Base-by-base conservation (phyloP, 371 early-diverging fungal species). In the Apophysomyces elegans region DNA sequence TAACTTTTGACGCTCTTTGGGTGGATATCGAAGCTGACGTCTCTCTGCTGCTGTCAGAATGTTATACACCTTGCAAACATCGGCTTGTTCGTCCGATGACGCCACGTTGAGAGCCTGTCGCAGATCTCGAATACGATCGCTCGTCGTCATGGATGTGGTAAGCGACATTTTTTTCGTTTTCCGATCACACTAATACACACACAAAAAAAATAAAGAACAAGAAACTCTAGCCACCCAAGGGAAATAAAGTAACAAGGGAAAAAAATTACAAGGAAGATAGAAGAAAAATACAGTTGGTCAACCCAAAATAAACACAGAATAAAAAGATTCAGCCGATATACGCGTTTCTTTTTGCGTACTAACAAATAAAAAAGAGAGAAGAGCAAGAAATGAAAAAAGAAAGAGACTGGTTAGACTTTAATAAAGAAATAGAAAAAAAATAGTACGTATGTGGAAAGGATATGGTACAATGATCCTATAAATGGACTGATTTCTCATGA, bases 181-280 rank as follows among this genome's bases (percentile, higher is more conserved):
- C 14, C 56, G 37, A 16, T 56, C 14, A 35, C n/a, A 46, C 16
- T 26, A 50, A 57, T 32, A 35, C 13, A 26, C 56, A 50, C 54
- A 61, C 61, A 61, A 44, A 61, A 50, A 61, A 16, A 61, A 38
- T 0, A 18, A 50, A 44, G 14, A 36, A 59, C 7, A 38, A n/a
- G 14, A 18, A 26, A 26, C 32, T 26, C 32, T 26, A 26, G 32
- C 32, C 32, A 26, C 32, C 32, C 32, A 26, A 26, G 32, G 32
- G 32, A 26, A 26, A 26, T 26, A 26, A 26, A 26, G 32, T 18
- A 26, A 54, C 47, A 50, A 50, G n/a, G 47, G 39, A 60, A 14
- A 56, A 5, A 21, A 26, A 13, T 44, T 21, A 16, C 61, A 50
- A 56, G 54, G n/a, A 32, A 61, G 35, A 6, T 26, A 61, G 32